Conservation (phyloP, 2,329 filamentous ascomycete genomes). For the Paecilomyces sp. region DNA sequence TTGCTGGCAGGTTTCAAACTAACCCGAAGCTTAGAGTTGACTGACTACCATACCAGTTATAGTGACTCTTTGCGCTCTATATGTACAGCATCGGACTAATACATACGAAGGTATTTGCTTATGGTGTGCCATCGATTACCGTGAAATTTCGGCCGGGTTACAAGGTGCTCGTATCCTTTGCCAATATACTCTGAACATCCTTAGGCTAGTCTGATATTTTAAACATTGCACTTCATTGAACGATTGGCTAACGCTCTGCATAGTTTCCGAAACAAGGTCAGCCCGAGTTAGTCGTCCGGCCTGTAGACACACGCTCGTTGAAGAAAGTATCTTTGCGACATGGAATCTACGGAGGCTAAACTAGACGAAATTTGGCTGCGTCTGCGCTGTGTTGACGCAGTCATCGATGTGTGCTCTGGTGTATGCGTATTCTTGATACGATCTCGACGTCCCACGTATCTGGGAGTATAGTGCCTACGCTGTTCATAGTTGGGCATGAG, state of each 20-base stretch:
- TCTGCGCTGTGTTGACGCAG: neutral
- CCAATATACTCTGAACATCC: neutral
- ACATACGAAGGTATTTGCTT: neutral
- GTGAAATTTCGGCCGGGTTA: neutral
- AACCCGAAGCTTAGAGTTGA: neutral
- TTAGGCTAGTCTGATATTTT: neutral
- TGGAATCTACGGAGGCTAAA: neutral
- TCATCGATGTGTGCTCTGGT: neutral
- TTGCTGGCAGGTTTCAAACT: neutral
- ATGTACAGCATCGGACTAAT: neutral
- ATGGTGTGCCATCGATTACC: neutral
- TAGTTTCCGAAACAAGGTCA: neutral
- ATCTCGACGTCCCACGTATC: neutral
- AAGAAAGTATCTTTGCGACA: neutral
- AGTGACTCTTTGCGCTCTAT: neutral
- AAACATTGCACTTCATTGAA: neutral
- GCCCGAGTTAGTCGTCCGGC: too few species aligned
- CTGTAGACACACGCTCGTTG: neutral
- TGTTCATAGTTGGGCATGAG: neutral
- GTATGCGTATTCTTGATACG: neutral
- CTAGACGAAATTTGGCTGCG: neutral
- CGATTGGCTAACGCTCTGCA: neutral
- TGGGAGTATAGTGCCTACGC: neutral
- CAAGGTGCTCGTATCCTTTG: neutral
- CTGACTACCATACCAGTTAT: neutral